These are phyloP conservation scores for Psidium guajava DNA, from an alignment of 345 rosid species.

Conservation along the genomic window DNA sequence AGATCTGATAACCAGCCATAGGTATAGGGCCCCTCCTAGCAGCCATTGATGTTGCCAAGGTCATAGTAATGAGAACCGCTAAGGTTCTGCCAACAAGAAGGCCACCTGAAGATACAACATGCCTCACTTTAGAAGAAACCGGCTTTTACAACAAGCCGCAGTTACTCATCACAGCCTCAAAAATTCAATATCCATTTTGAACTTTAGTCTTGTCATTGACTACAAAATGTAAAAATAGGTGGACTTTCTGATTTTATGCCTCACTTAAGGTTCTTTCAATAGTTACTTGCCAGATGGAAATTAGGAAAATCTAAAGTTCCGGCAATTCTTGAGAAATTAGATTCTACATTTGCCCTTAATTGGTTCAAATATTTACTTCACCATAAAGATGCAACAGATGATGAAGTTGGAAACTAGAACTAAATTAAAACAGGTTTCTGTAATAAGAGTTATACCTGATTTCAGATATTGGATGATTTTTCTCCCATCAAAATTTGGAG, in stretches of 20 bases:
- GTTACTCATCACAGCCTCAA: background rate
- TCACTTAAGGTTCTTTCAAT: background rate
- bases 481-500: slow-evolving; percentile 57
- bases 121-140: background rate
- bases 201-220: background rate
- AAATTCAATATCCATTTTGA: background rate
- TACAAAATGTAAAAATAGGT: background rate
- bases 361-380: background rate
- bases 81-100: slow-evolving; percentile 86
- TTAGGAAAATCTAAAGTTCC: no score
- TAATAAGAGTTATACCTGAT: slow-evolving; percentile 44
- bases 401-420: background rate
- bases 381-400: background rate
- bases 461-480: slow-evolving; percentile 50
- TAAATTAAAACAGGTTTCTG: background rate
- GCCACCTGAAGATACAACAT: slow-evolving; percentile 45
- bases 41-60: slow-evolving; percentile 80
- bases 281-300: background rate
- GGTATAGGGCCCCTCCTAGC: slow-evolving; percentile 77
- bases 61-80: slow-evolving; percentile 67
- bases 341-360: background rate
- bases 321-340: background rate
- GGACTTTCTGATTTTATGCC: background rate
- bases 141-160: background rate
- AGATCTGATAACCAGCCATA: slow-evolving; percentile 96